phyloP scores from a whole-genome alignment of 2,329 filamentous ascomycete species.

The Penicillium sp. region DNA sequence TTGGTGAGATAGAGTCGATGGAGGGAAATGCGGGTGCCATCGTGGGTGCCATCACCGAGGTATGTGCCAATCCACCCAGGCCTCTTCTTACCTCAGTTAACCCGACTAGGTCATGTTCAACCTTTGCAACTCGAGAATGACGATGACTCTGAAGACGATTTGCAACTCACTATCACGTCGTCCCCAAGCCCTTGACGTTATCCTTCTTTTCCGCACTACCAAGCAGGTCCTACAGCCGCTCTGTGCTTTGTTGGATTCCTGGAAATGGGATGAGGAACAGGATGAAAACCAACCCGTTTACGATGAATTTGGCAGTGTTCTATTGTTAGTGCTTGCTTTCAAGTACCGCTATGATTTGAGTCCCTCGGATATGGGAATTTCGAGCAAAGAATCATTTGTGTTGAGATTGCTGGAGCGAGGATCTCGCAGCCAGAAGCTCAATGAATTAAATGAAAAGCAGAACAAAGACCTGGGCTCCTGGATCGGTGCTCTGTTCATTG shows the following conservation, averaged over 20 bases:
- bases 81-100: neutral
- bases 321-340: conserved; percentile 54
- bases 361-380: conserved; percentile 49
- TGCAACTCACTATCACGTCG: conserved; percentile 54
- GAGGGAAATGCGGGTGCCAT: conserved; percentile 88
- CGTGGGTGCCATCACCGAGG: conserved; percentile 68
- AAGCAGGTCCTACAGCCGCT: conserved; percentile 53
- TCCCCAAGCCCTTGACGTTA: conserved; percentile 52
- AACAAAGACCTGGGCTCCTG: conserved; percentile 54
- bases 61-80: conserved; percentile 31
- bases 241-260: conserved; percentile 55
- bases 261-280: conserved; percentile 60
- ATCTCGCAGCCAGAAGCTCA: conserved; percentile 44
- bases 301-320: conserved; percentile 58
- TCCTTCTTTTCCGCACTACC: conserved; percentile 56
- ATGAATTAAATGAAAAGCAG: conserved; percentile 51
- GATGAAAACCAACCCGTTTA: conserved; percentile 60
- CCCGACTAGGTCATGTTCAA: conserved; percentile 45
- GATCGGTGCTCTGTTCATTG: conserved; percentile 57
- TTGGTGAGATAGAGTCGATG: conserved; percentile 79
- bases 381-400: conserved; percentile 50
- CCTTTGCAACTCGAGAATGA: conserved; percentile 55
- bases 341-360: conserved; percentile 53
- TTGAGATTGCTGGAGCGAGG: conserved; percentile 48
- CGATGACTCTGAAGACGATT: conserved; percentile 57